phyloP scores from a whole-genome alignment of 2,329 filamentous ascomycete genomes.

The Ophiosphaerella korrae region DNA sequence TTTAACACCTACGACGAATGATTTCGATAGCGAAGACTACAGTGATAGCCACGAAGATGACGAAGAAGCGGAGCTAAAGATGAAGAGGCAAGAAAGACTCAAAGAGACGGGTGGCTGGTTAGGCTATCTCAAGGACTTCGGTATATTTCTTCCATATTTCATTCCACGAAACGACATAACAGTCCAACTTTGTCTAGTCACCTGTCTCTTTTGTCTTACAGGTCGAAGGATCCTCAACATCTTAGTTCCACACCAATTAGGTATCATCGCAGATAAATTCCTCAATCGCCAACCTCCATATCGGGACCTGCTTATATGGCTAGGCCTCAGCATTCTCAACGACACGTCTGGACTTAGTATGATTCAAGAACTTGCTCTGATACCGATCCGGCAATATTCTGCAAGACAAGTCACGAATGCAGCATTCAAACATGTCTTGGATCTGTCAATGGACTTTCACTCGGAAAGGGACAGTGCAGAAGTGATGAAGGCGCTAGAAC shows the following conservation, averaged over 20 bases:
- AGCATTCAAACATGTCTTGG: conserved; percentile 68
- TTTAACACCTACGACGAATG: background rate
- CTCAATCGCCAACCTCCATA: conserved; percentile 52
- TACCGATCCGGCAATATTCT: conserved; percentile 55
- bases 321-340: conserved; percentile 52
- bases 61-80: conserved; percentile 8
- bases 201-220: conserved; percentile 70
- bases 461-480: conserved; percentile 69
- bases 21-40: conserved; percentile 2
- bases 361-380: conserved; percentile 56
- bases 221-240: conserved; percentile 72
- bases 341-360: conserved; percentile 52
- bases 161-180: conserved; percentile 69
- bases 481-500: conserved; percentile 64
- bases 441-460: conserved; percentile 70
- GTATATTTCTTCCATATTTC: conserved; percentile 74
- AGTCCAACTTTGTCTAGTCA: conserved; percentile 69
- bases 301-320: conserved; percentile 56
- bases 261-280: conserved; percentile 73
- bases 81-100: conserved; percentile 61
- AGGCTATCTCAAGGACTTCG: conserved; percentile 74
- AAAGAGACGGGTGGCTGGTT: conserved; percentile 75
- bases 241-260: conserved; percentile 75
- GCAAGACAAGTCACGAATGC: conserved; percentile 7
- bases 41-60: conserved; percentile 5